Percentiles rank a stretch among this genome's conserved stretches.
Evolutionary conservation across 352 stramenopile species (phyloP).

Genomic region (Saprolegnia parasitica): DNA sequence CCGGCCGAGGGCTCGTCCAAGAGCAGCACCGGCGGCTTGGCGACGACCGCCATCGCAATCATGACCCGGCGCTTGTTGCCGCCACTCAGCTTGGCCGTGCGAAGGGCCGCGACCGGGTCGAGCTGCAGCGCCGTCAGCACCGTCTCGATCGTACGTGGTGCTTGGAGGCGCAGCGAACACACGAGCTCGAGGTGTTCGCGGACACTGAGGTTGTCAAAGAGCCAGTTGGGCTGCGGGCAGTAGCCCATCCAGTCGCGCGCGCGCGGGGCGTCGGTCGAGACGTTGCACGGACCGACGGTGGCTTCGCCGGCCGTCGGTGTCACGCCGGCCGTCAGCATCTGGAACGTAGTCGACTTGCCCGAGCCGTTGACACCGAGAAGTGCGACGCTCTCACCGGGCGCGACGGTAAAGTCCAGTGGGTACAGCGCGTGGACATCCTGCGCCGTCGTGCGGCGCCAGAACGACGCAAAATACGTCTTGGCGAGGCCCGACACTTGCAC

Average conservation of each 20-base stretch:
- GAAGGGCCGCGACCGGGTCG: constrained; percentile 33
- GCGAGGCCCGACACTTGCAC: neutral
- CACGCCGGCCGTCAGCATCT: constrained; percentile 91
- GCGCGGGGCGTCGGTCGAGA: constrained; percentile 47
- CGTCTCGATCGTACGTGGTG: neutral
- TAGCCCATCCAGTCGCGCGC: constrained; percentile 66
- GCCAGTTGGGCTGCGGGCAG: constrained; percentile 71
- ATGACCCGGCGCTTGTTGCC: constrained; percentile 80
- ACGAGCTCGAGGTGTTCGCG: constrained; percentile 75
- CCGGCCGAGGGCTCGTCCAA: constrained; percentile 79
- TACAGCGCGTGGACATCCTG: constrained; percentile 37
- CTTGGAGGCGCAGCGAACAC: constrained; percentile 36
- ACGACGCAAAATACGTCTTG: neutral
- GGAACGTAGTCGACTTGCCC: constrained; percentile 97
- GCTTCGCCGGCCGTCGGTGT: constrained; percentile 60
- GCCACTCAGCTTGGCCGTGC: constrained; percentile 52
- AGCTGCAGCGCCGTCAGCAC: constrained; percentile 8
- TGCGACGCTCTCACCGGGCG: constrained; percentile 86
- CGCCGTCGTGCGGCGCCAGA: neutral
- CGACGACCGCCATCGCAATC: constrained; percentile 62
- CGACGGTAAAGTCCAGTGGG: constrained; percentile 79
- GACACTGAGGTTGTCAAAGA: constrained; percentile 66
- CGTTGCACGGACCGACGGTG: constrained; percentile 53
- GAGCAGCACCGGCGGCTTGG: constrained; percentile 57
- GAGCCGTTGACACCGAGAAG: constrained; percentile 92